A percentile compares a stretch with the other conserved stretches of the same genome.
These are phyloP conservation scores for Gamarada debralockiae DNA, from an alignment of 495 filamentous ascomycete genomes.

Conservation along the genomic window DNA sequence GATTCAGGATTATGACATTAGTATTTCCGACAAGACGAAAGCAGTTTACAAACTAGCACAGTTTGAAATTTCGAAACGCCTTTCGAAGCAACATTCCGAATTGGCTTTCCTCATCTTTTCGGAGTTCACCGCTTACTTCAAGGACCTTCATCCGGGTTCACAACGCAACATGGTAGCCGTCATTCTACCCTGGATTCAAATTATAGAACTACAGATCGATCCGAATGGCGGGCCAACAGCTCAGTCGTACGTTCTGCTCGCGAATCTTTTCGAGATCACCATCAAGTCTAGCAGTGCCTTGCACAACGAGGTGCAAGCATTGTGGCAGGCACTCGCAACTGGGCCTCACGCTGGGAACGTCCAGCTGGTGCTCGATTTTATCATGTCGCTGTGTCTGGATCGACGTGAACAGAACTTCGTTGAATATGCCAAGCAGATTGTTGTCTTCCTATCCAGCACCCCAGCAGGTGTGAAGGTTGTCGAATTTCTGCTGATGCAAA, in stretches of 20 bases:
- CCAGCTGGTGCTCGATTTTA: conserved; percentile 89
- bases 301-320: conserved; percentile 94
- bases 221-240: conserved; percentile 87
- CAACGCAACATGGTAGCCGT: conserved; percentile 94
- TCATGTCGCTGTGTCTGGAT: conserved; percentile 88
- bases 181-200: conserved; percentile 94
- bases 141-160: conserved; percentile 68
- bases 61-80: conserved; percentile 87
- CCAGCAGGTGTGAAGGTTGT: conserved; percentile 88
- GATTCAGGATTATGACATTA: conserved; percentile 96
- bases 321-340: conserved; percentile 95
- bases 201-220: conserved; percentile 89
- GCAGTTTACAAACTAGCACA: conserved; percentile 97
- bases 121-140: conserved; percentile 90
- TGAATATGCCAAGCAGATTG: conserved; percentile 94
- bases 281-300: conserved; percentile 82
- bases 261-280: conserved; percentile 95
- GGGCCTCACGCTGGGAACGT: conserved; percentile 95
- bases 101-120: conserved; percentile 92
- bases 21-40: conserved; percentile 96
- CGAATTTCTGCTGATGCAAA: conserved; percentile 86
- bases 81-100: conserved; percentile 85
- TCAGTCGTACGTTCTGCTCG: conserved; percentile 89
- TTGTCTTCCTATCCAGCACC: conserved; percentile 90
- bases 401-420: conserved; percentile 96